Evolutionary conservation across 768 basidiomycete species (phyloP), one percentile per base, ranked within the genome.

Genomic region (Podaxis mareebaensis): DNA sequence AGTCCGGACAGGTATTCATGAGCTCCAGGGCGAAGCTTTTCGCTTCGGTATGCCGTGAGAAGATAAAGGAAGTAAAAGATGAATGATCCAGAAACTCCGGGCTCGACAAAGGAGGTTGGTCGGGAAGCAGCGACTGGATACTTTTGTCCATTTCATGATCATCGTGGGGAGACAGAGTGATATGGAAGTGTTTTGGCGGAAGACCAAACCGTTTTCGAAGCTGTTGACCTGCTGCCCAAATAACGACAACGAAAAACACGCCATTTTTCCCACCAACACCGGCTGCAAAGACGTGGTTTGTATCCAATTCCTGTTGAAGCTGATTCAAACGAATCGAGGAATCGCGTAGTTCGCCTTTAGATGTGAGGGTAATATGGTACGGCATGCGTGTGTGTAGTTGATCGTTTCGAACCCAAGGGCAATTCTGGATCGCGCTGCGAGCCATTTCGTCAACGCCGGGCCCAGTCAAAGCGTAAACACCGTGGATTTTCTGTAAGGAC

Each of bases 181-280:
- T 80, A 68, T 86, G 82, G 66, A 87, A 86, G n/a, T 84, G 75
- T 69, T 82, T 83, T 3, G 81, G 78, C 20, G 79, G 75, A 6
- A 86, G 75, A 2, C 82, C 82, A 11, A 81, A 72, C 40, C 75
- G 74, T 67, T 81, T 85, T 3, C 85, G 79, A 36, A 83, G 69
- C 22, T 76, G 74, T 64, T 86, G 83, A 5, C 82, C 85, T 11
- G 78, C 77, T 28, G 82, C 81, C 83, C 85, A 85, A 2, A 86
- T 73, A n/a, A 86, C 72, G 8, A 84, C 79, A 17, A 82, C 76
- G 67, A 81, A 86, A 65, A 71, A 77, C n/a, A 79, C 73, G 1
- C 71, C 73, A n/a, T 64, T 36, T 1, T 64, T 54, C 51, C 71
- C 74, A n/a, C 78, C 81, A 6, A 81, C 61, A 6, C 83, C 81